Evolutionary conservation across 2,329 filamentous ascomycete species (phyloP), one percentile per base, ranked within the genome.

Genomic region (Verticillium longisporum): DNA sequence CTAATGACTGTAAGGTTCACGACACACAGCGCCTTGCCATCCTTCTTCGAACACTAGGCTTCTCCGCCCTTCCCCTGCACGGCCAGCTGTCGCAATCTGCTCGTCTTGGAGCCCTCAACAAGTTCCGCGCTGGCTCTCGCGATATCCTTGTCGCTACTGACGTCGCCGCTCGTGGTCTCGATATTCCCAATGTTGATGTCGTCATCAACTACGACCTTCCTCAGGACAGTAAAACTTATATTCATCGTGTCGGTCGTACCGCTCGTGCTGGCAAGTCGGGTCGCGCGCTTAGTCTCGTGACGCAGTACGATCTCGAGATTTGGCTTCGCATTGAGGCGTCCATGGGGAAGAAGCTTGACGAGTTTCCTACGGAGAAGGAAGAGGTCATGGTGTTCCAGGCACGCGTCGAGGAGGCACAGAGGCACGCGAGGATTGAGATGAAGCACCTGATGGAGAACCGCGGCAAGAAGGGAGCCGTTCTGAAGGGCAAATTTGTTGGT

Each of bases 71-170:
- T 63, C 94, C 95, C 0, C 83, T 99, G 0, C 94, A 99, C 75
- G 95, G 94, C 9, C 91, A 97, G 71, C 84, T 99, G 58, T 92
- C 88, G 1, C 95, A 99, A 73, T 91, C 90, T 1, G 84, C 91
- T 15, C 91, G 95, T 66, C 78, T 98, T 1, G 93, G 92, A 6
- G 91, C 95, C 0, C 80, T 99, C 9, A 91, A 90, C 72, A 98
- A 98, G 73, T 98, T 99, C 81, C 88, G 89, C 60, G 81, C 89
- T 3, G 87, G 88, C 7, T 85, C 83, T n/a, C 83, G 92, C 53
- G 87, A 96, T 66, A 94, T 99, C 45, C 84, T 99, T 4, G 90
- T 97, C 3, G 92, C 92, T 11, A 97, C 93, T 0, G 93, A 97
- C 72, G 91, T 97, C n/a, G 93, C 93, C 1, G 91, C 93, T 1